phyloP scores from a whole-genome alignment of 495 filamentous ascomycete genomes.

The Aspergillus leporis region DNA sequence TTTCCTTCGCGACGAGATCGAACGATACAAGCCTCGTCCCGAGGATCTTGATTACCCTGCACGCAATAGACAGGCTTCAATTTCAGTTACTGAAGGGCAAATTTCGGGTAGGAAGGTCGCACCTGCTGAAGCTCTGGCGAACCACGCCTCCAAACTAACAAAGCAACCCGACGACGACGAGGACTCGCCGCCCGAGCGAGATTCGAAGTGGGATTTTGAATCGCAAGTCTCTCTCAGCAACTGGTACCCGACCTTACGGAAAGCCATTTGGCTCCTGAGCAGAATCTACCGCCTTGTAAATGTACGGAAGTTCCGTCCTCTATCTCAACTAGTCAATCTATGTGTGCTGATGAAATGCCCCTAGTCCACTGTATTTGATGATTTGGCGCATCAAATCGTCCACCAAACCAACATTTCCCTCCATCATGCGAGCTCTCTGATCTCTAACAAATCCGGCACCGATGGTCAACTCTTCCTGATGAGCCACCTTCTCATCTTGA shows the following conservation, averaged over 20 bases:
- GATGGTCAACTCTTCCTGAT: slow-evolving; percentile 86
- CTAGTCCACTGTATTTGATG: slow-evolving; percentile 71
- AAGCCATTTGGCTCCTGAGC: slow-evolving; percentile 79
- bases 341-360: not conserved
- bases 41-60: slow-evolving; percentile 69
- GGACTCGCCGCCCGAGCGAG: slow-evolving; percentile 44
- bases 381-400: slow-evolving; percentile 75
- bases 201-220: slow-evolving; percentile 54
- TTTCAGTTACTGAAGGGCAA: slow-evolving; percentile 50
- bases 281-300: slow-evolving; percentile 83
- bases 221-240: slow-evolving; percentile 49
- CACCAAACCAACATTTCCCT: slow-evolving; percentile 73
- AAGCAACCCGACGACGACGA: slow-evolving; percentile 53
- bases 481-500: slow-evolving; percentile 86
- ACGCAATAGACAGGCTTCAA: slow-evolving; percentile 45
- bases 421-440: slow-evolving; percentile 47
- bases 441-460: slow-evolving; percentile 55
- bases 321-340: slow-evolving; percentile 18
- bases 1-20: slow-evolving; percentile 67
- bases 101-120: slow-evolving; percentile 48
- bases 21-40: slow-evolving; percentile 65
- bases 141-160: slow-evolving; percentile 49
- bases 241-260: slow-evolving; percentile 71
- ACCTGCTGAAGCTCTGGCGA: slow-evolving; percentile 43
- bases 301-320: slow-evolving; percentile 33